These are phyloP conservation scores for Scedosporium dehoogii DNA, from an alignment of 2,329 filamentous ascomycete species.

Conservation along the genomic window DNA sequence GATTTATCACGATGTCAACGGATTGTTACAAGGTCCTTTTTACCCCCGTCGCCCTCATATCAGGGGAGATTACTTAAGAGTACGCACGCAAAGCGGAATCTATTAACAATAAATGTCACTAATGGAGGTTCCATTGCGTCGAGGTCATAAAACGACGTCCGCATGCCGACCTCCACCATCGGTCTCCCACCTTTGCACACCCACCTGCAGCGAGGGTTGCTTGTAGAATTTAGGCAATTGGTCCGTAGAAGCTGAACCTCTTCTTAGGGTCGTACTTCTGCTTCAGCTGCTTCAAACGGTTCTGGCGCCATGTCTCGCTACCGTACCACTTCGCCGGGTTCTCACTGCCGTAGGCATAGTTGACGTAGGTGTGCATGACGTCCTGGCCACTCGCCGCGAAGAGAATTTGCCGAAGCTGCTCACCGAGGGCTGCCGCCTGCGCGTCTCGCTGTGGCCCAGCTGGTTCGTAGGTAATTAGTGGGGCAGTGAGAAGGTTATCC, in stretches of 20 bases:
- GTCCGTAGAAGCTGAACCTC: conserved; percentile 30
- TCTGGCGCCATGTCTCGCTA: conserved; percentile 32
- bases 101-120: too few relatives aligned
- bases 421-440: conserved; percentile 24
- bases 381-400: conserved; percentile 20
- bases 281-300: conserved; percentile 32
- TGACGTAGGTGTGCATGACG: conserved; percentile 32
- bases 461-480: conserved; percentile 26
- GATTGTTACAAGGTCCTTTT: too few relatives aligned
- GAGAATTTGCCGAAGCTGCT: conserved; percentile 26
- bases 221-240: not conserved
- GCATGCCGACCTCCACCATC: not conserved
- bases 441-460: conserved; percentile 20
- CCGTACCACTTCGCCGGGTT: conserved; percentile 32
- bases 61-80: too few relatives aligned
- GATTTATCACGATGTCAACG: too few relatives aligned
- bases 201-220: not conserved
- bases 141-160: too few relatives aligned
- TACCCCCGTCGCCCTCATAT: too few relatives aligned
- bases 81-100: too few relatives aligned
- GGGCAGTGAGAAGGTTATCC: conserved; percentile 30
- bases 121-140: too few relatives aligned
- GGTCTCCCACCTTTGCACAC: not conserved
- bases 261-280: conserved; percentile 34
- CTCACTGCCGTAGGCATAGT: conserved; percentile 42